Evolutionary conservation across 768 basidiomycete species (phyloP).

Genomic region (Rhizopogon vesiculosus): DNA sequence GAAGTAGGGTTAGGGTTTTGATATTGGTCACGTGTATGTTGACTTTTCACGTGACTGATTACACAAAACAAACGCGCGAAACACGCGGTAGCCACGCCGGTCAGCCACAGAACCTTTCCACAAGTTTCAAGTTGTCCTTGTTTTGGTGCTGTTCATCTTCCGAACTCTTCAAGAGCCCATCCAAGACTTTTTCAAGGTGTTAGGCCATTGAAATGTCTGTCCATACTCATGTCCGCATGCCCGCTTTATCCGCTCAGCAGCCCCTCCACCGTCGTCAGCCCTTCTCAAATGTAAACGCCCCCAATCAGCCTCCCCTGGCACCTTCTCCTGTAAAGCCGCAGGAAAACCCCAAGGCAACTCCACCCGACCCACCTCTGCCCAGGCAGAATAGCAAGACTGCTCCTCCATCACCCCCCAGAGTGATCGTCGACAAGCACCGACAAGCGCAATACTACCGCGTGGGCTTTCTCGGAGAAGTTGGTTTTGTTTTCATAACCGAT

Average conservation of each 20-base stretch:
- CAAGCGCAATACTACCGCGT: conserved; percentile 60
- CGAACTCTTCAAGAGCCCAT: not conserved
- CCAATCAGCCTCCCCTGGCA: conserved; percentile 23
- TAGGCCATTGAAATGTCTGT: conserved; percentile 42
- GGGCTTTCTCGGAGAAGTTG: conserved; percentile 86
- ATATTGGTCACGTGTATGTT: conserved; percentile 10
- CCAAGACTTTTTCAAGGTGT: conserved; percentile 34
- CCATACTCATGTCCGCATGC: conserved; percentile 33
- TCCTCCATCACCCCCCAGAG: conserved; percentile 75
- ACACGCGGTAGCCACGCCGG: conserved; percentile 8
- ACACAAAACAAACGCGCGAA: conserved; percentile 25
- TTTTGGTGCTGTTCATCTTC: conserved; percentile 1
- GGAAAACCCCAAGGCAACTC: conserved; percentile 33
- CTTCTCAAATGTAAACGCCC: conserved; percentile 37
- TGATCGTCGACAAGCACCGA: conserved; percentile 64
- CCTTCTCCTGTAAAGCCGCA: conserved; percentile 30
- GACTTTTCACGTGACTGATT: conserved; percentile 23
- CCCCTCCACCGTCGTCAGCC: conserved; percentile 35
- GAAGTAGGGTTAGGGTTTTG: conserved; percentile 2
- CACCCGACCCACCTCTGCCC: conserved; percentile 63
- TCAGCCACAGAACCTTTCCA: conserved; percentile 3
- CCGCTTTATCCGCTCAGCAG: conserved; percentile 24
- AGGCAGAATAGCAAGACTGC: conserved; percentile 80
- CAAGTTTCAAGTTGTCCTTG: not conserved
- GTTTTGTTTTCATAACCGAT: not conserved